Evolutionary conservation across 2,329 filamentous ascomycete species (phyloP).

Genomic region (Aureobasidium melanogenum): DNA sequence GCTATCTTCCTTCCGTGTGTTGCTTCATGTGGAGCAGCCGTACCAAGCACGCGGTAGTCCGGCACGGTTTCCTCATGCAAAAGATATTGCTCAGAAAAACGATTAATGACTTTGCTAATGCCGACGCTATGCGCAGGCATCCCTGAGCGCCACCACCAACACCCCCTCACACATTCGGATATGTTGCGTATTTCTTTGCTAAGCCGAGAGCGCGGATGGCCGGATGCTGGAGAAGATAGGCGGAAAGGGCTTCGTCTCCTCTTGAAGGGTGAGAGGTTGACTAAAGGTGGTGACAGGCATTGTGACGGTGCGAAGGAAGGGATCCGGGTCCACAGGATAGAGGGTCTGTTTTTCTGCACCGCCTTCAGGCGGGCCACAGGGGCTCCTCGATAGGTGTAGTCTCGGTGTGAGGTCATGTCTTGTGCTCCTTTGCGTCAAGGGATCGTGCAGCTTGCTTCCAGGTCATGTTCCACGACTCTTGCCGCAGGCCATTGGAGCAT

Average conservation of each 20-base stretch:
- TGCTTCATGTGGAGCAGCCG: background rate
- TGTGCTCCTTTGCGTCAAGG: background rate
- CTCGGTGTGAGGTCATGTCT: background rate
- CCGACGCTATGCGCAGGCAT: background rate
- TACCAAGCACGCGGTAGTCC: background rate
- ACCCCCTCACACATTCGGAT: background rate
- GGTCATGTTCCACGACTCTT: background rate
- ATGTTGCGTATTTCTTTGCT: background rate
- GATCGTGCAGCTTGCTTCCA: background rate
- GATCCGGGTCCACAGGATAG: background rate
- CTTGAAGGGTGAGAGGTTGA: background rate
- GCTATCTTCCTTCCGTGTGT: background rate
- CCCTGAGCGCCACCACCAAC: conserved; percentile 1
- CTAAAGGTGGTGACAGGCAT: background rate
- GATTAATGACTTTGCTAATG: background rate
- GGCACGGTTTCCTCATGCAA: background rate
- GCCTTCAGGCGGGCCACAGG: background rate
- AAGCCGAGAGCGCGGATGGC: background rate
- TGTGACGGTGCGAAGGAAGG: background rate
- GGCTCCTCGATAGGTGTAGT: background rate
- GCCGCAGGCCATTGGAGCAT: background rate
- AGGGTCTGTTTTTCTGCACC: background rate
- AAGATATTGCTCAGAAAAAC: background rate
- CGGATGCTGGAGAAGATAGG: background rate
- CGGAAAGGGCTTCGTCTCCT: background rate